Evolutionary conservation across 139 green algal species (phyloP), one percentile per base, ranked within the genome.

Genomic region (Closterium sp.): DNA sequence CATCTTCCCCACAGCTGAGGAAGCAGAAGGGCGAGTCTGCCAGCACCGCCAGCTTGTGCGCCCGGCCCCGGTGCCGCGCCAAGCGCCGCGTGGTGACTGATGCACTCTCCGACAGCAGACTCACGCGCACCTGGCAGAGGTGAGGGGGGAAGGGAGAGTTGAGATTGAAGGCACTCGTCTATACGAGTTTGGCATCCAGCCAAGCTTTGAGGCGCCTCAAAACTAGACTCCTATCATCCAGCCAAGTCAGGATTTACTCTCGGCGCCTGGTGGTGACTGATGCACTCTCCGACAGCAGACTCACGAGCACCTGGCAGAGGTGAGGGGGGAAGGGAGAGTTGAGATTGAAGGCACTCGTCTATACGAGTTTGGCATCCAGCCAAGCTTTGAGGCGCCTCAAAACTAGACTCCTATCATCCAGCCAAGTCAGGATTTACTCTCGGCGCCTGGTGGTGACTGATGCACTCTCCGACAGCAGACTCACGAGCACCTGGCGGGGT

Each of bases 1-100:
- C 95, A 43, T 96, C 95, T 89, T 96, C 95, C 19, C 95, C 95
- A 30, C 88, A 93, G 92, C 87, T 94, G 89, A 95, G 94, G 84
- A 95, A 96, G 89, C 88, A 92, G 90, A 89, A 28, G 12, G 92
- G 90, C 69, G 84, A 84, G 2, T 88, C 91, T 8, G 91, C 93
- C 66, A 94, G 86, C 23, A 96, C 34, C 0, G 94, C 85, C 85
- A 96, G 93, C 93, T 95, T 95, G 92, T 96, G 95, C 2, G 95
- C 95, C 4, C 94, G 90, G 25, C 93, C 90, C 23, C 33, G 28
- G 91, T 96, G 90, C 90, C 43, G 90, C 90, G 6, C 93, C 94
- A 93, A 64, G 6, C 88, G 86, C 28, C 33, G 86, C 33, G 89
- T 84, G 87, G 95, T 90, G 34, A 92, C 69, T 34, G 88, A 89